Base-by-base conservation (phyloP, 164 flowering plant genomes). In the Cinnamomum micranthum region DNA sequence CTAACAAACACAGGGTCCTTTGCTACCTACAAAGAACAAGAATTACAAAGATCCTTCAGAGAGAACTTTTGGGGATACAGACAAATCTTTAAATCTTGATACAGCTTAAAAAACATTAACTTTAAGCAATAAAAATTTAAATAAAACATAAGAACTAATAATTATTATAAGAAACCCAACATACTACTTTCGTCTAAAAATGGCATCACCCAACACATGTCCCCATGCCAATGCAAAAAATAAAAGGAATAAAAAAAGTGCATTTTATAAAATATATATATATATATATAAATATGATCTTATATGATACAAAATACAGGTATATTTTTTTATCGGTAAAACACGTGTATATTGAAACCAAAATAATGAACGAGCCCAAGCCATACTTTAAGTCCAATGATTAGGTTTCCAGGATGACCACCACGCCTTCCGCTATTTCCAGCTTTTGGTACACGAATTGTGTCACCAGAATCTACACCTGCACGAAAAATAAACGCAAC, bases 391-490 rank as follows among this genome's bases (percentile, higher is more conserved):
- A 95, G 25, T 74, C 81, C 91, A 64, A 95, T 92, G 78, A 67
- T 75, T 58, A 95, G 80, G 74, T 63, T 81, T 64, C 97, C 97
- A 73, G 92, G 83, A 70, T 82, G 85, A 75, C 74, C 80, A 79
- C 89, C 87, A 33, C 78, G 85, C 65, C 87, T 79, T 20, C 91
- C 92, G 73, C 86, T 82, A 85, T 92, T 88, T 50, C 99, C 97
- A 86, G 88, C 97, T 75, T 80, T 86, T 31, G 91, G 90, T 9
- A 95, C 90, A 78, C 85, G 86, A 60, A 95, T 88, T 59, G 91
- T 88, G 80, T 91, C 97, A 69, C 97, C 96, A 84, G 94, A 81
- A 66, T 91, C 97, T 73, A 95, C 89, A 67, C 99, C 99, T 95
- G 65, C 67, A 77, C n/a, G 50, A 55, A 20, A 55, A 55, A 7